A percentile compares a stretch with the other conserved stretches of the same genome.
These are phyloP conservation scores for Fusarium praegraminearum DNA, from an alignment of 2,329 filamentous ascomycete genomes.

Conservation along the genomic window DNA sequence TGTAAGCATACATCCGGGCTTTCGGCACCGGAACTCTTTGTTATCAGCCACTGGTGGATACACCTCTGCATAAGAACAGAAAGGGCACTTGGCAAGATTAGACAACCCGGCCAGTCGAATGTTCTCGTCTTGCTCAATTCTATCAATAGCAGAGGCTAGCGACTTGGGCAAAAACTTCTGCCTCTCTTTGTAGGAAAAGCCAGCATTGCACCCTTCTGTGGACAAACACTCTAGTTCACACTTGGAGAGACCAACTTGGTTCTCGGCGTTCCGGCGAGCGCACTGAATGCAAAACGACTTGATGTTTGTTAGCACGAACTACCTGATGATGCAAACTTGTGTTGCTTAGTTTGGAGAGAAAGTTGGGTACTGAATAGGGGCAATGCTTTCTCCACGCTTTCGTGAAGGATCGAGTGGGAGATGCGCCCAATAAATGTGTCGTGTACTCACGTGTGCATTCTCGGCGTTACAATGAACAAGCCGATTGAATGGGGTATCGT, in stretches of 20 bases:
- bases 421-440: neutral
- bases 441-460: conserved; percentile 60
- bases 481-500: conserved; percentile 72
- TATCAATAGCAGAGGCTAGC: conserved; percentile 71
- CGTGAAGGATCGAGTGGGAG: neutral
- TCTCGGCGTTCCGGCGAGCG: conserved; percentile 73
- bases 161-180: conserved; percentile 68
- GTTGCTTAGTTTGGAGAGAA: no score
- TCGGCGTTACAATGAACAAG: conserved; percentile 75
- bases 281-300: conserved; percentile 77
- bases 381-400: neutral
- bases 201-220: conserved; percentile 71
- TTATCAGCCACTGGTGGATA: conserved; percentile 75
- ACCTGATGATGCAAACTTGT: neutral
- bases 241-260: conserved; percentile 74
- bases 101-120: conserved; percentile 78
- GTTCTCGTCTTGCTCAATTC: conserved; percentile 76
- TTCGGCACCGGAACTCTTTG: conserved; percentile 79
- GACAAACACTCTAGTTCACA: conserved; percentile 79
- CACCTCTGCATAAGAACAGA: conserved; percentile 84
- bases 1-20: conserved; percentile 70
- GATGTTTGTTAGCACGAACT: conserved; percentile 12
- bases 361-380: neutral
- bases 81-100: conserved; percentile 80
- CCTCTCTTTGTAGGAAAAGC: conserved; percentile 69